Base-by-base conservation (phyloP, 2,329 filamentous ascomycete genomes). In the Cytospora piceae region DNA sequence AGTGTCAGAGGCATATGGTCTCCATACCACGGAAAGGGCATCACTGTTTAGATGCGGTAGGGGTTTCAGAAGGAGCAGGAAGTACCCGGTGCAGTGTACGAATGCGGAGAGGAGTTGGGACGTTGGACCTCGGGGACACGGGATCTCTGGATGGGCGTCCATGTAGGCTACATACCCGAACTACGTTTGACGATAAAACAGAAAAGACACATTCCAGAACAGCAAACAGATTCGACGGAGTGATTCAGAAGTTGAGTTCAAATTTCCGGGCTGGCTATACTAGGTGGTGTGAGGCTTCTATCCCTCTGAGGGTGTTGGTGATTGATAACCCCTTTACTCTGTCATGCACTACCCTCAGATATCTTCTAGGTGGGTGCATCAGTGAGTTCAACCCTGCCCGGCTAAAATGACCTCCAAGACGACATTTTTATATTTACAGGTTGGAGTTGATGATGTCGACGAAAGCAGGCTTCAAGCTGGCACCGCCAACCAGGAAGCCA, bases 401-500 rank as follows among this genome's bases (percentile, higher is more conserved):
- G 29, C n/a, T 27, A n/a, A 32, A 9, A 37, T 65, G 37, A 49
- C 11, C 22, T 64, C 60, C 63, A 60, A 63, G 11, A 37, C 34
- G 34, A 15, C 34, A 9, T 37, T 14, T 37, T 15, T 37, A 14
- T 59, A 58, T 75, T 79, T 81, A 85, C 76, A 79, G 76, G 74
- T 80, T 82, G 77, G 79, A 77, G 82, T 87, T 87, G 80, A 87
- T 82, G 72, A 87, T 87, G 70, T 87, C 84, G 74, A 86, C 78
- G 71, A 87, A 97, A 71, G 92, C 94, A 77, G 94, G 94, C 89
- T 98, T 98, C 83, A 98, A 87, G 79, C 91, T 95, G 77, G 94
- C 94, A 80, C 94, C 94, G 71, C 94, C 94, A 72, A 98, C 94
- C 72, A 98, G 87, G 89, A 98, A 98, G 67, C 95, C 95, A 80